phyloP scores from a whole-genome alignment of 139 green algal genomes.

The Monoraphidium neglectum region DNA sequence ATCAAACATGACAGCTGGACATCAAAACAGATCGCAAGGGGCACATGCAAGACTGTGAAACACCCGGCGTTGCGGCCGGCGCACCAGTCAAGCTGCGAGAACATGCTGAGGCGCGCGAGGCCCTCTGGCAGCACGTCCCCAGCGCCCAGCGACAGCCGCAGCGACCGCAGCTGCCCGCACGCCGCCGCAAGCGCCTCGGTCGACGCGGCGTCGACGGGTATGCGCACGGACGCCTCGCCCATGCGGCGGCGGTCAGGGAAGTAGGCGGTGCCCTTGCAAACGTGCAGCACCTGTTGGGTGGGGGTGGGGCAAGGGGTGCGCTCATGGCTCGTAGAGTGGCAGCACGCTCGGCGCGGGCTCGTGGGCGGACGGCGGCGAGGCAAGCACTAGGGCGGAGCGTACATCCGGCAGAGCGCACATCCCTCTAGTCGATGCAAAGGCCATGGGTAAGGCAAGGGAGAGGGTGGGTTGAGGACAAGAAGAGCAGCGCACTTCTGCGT shows the following conservation, averaged over 20 bases:
- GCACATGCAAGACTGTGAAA: not conserved
- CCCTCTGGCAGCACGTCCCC: conserved; percentile 21
- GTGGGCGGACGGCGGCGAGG: not conserved
- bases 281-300: conserved; percentile 23
- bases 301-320: too few relatives aligned
- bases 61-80: too few relatives aligned
- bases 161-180: conserved; percentile 15
- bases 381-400: not conserved
- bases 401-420: not conserved
- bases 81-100: conserved; percentile 16
- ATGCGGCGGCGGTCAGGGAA: conserved; percentile 28
- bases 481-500: not conserved
- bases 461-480: not conserved
- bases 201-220: conserved; percentile 12
- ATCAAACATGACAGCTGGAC: not conserved
- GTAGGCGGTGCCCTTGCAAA: conserved; percentile 28
- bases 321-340: too few relatives aligned
- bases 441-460: not conserved
- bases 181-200: conserved; percentile 10
- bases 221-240: conserved; percentile 13
- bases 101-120: conserved; percentile 15
- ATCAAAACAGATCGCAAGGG: not conserved
- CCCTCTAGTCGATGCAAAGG: not conserved
- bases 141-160: conserved; percentile 21
- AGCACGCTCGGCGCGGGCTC: not conserved